Base-by-base conservation (phyloP, 169 alveolate species). In the Perkinsus olseni region DNA sequence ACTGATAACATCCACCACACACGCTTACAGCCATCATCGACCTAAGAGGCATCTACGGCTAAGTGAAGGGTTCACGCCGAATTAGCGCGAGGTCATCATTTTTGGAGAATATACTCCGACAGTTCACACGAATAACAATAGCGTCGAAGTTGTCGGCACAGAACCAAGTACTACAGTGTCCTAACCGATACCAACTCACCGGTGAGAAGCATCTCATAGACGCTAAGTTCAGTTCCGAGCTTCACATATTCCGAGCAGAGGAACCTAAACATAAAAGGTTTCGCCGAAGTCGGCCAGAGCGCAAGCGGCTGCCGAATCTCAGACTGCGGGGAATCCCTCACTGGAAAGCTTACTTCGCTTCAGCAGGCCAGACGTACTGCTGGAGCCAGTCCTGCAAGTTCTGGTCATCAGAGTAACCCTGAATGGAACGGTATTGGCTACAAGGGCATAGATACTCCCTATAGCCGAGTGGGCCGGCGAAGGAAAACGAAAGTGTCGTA, bases 381-480 rank as follows among this genome's bases (percentile, higher is more conserved):
- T 92, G 91, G 13, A 92, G 92, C 94, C 94, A 92, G 28, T 34
- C 92, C 74, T 92, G 74, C 38, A 92, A n/a, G 28, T 39, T 37
- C 92, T 62, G 93, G 24, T 92, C 94, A 24, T 92, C 94, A 39
- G 92, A 34, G 93, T 92, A 92, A 3, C 94, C 94, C 74, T 92
- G 40, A 31, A 74, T 17, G 62, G 62, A 62, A 62, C 28, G 82
- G 82, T 6, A 62, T 13, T 1, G 28, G 13, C 34, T 3, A 62
- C 34, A 62, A 28, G 31, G 34, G 28, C 31, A 24, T 62, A 13
- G 82, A 13, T 28, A 24, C 34, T 62, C 82, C 62, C 62, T 45
- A 6, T 45, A 45, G n/a, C n/a, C n/a, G n/a, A n/a, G n/a, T n/a
- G n/a, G n/a, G n/a, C n/a, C n/a, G n/a, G n/a, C n/a, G n/a, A n/a